Evolutionary conservation across 306 rosid species (phyloP).

Genomic region (Boehmeria nivea): DNA sequence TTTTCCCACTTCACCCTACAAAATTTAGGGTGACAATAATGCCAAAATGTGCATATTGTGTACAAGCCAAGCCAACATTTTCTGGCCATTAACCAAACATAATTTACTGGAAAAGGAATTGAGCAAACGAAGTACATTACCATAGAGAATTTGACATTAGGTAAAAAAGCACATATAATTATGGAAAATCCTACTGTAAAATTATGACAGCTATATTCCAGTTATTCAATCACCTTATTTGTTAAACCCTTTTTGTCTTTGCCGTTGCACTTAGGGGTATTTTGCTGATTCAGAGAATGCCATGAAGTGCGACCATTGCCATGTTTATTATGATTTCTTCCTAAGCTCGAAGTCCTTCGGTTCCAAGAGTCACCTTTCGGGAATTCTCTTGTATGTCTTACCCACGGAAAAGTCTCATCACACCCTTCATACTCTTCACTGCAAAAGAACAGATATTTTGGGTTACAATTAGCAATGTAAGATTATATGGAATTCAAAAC

Average conservation of each 20-base stretch:
- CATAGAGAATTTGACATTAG: neutral
- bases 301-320: conserved; percentile 44
- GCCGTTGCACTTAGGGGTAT: conserved; percentile 27
- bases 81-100: neutral
- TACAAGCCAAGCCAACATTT: neutral
- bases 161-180: no score
- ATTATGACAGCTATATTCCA: neutral
- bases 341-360: conserved; percentile 28
- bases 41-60: neutral
- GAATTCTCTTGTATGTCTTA: conserved; percentile 47
- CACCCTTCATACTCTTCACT: conserved; percentile 56
- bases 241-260: conserved; percentile 23
- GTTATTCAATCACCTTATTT: conserved; percentile 44
- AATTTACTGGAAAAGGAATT: neutral
- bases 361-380: conserved; percentile 35
- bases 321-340: conserved; percentile 34
- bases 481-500: neutral
- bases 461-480: neutral
- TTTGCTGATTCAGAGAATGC: conserved; percentile 32
- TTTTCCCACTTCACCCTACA: no score
- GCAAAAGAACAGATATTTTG: conserved; percentile 23
- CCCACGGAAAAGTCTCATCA: conserved; percentile 69
- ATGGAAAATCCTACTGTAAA: no score
- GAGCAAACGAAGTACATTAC: neutral
- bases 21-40: neutral